Conservation (phyloP, 148 eudicot genomes). For the Silene uniflora region DNA sequence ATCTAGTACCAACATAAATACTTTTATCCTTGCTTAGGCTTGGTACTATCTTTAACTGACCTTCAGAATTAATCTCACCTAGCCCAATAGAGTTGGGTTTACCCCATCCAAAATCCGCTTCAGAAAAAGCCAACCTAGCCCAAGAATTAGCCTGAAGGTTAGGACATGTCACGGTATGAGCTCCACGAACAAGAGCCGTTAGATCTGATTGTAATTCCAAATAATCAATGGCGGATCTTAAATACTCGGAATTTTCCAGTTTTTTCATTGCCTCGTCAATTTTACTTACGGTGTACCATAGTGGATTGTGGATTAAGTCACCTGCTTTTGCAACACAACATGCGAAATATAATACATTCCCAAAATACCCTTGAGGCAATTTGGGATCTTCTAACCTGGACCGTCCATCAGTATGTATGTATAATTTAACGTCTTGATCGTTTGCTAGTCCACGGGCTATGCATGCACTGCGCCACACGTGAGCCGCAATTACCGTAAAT, state of each 20-base stretch:
- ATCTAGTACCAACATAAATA: not conserved
- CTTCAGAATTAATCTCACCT: constrained; percentile 4
- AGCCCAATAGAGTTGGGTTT: constrained; percentile 9
- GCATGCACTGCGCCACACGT: constrained; percentile 28
- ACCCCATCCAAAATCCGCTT: constrained; percentile 31
- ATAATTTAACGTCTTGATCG: constrained; percentile 25
- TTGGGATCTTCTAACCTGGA: constrained; percentile 17
- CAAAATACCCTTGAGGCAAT: constrained; percentile 29
- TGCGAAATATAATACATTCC: constrained; percentile 26
- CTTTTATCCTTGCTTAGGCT: not conserved
- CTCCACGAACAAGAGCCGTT: not conserved
- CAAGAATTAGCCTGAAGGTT: constrained; percentile 13
- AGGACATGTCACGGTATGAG: not conserved
- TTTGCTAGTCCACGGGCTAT: constrained; percentile 21
- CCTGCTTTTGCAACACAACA: constrained; percentile 15
- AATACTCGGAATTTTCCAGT: constrained; percentile 18
- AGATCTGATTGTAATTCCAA: constrained; percentile 21
- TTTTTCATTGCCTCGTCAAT: constrained; percentile 21
- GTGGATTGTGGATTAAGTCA: constrained; percentile 9
- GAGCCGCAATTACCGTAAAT: constrained; percentile 24
- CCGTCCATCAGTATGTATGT: constrained; percentile 28
- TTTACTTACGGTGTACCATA: constrained; percentile 8
- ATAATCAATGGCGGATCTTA: constrained; percentile 25
- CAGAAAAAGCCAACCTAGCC: constrained; percentile 8
- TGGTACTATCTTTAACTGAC: not conserved